Evolutionary conservation across 129 eudicot species (phyloP), one percentile per base, ranked within the genome.

Genomic region (Cynara cardunculus): DNA sequence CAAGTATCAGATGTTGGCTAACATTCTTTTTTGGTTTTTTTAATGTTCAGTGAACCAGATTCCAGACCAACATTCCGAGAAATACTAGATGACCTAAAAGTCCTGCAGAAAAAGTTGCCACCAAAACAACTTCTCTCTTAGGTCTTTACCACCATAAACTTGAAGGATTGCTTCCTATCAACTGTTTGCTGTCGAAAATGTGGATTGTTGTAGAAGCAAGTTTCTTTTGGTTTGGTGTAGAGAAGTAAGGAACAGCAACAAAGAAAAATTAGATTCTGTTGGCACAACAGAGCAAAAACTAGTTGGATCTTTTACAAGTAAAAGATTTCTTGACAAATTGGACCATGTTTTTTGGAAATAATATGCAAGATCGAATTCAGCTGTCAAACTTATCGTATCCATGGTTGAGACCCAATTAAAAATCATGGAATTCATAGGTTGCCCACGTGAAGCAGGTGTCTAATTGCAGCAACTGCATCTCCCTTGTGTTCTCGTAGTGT

Each of bases 381-480:
- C 22, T n/a, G 5, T 30, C 64, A 26, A 53, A 53, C 18, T 53
- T 27, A 35, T 77, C 64, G 18, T 7, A 53, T 22, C 64, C 64
- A 53, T 18, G 8, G 7, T 11, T 21, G 21, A 64, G 1, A 66
- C 10, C 11, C 11, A 24, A 68, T 68, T 46, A 31, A 25, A 31
- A 59, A 76, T 76, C 53, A 26, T 67, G 26, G 18, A 16, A 44
- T 46, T 70, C 4, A 79, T 24, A 79, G 82, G 72, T 79, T 79
- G 12, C 64, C 78, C 65, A 83, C 85, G 2, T 82, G 77, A 73
- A 93, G 87, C 77, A 93, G 79, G 82, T 88, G 80, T 79, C 96
- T 88, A 25, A 95, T 88, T 35, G 99, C 99, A 79, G 99, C 97
- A 76, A 95, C 97, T n/a, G 99, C 97, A 83, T 95, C 97, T 4